Base-by-base conservation (phyloP, 192 early-diverging fungal species). In the Gryganskiella cystojenkinii region DNA sequence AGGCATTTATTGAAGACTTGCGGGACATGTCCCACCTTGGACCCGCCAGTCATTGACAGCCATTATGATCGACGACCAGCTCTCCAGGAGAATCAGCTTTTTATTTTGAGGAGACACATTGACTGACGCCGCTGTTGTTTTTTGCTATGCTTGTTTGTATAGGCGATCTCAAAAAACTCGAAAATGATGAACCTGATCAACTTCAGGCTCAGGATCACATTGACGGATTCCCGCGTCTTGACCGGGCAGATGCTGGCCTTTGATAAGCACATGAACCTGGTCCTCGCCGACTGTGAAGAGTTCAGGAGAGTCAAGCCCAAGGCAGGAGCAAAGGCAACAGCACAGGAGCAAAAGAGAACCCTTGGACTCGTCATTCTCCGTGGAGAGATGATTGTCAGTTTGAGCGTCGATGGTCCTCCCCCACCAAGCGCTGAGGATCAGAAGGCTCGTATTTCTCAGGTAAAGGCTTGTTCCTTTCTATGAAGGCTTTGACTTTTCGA, bases 221-320 rank as follows among this genome's bases (percentile, higher is more conserved):
- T 98, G 56, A 79, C 86, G 27, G 97, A 98, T 81, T 91, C 92
- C 44, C 90, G 96, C 52, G 90, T 91, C 8, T 80, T 99, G 64
- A 89, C 95, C 11, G 96, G 97, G 24, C 94, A 97, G 71, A 96
- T 99, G 96, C 86, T 99, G 24, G 97, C 97, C 20, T 99, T 99
- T 71, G 97, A 98, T 83, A 96, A 96, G 80, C 93, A 97, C 80
- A 98, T 98, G 96, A 98, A 99, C 71, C 86, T 99, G 56, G 97
- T 99, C n/a, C 86, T 99, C 33, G 85, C 95, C 13, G 97, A 99
- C 80, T 95, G 94, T 85, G 93, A 99, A 83, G 97, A 99, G 80
- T 95, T 95, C 74, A 89, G 97, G 35, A 91, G 86, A 59, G 83
- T 97, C 63, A 96, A 95, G 67, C 69, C 86, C 5, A 95, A 94